A percentile compares a stretch with the other conserved stretches of the same genome.
Evolutionary conservation across 768 basidiomycete genomes (phyloP).

Genomic region (Mycena alexandri): DNA sequence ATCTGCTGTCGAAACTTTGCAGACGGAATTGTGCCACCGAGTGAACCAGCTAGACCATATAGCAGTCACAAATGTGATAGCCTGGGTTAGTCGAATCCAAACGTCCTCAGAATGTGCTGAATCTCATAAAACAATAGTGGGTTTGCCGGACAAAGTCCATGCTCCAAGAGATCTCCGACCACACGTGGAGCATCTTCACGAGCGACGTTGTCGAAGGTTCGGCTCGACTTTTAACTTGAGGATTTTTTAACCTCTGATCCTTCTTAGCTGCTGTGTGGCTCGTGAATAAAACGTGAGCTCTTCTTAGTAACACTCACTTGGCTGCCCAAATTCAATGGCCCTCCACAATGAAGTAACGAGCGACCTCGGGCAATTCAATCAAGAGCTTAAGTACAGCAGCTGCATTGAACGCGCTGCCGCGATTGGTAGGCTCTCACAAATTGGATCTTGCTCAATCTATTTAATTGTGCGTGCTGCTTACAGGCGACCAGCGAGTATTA

Average conservation of each 20-base stretch:
- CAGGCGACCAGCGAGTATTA: constrained; percentile 65
- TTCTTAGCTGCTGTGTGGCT: constrained; percentile 63
- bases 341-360: constrained; percentile 55
- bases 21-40: constrained; percentile 52
- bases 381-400: constrained; percentile 56
- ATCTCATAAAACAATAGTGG: constrained; percentile 4
- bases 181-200: constrained; percentile 69
- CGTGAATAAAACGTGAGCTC: constrained; percentile 54
- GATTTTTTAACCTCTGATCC: neutral
- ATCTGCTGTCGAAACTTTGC: constrained; percentile 71
- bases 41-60: constrained; percentile 60
- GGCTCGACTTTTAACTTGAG: neutral
- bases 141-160: constrained; percentile 64
- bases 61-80: constrained; percentile 68
- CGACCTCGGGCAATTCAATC: constrained; percentile 60
- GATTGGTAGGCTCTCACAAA: too few relatives aligned
- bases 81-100: constrained; percentile 44
- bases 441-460: neutral
- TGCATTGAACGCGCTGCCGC: constrained; percentile 56
- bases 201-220: constrained; percentile 74
- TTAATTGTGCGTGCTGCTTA: too few relatives aligned
- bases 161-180: constrained; percentile 58
- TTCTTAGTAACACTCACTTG: too few relatives aligned
- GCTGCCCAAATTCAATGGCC: too few relatives aligned
- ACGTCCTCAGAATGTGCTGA: neutral